A percentile compares a stretch with the other conserved stretches of the same genome.
Conservation (phyloP, 1,284 basidiomycete species). For the Phlebopus sp. region DNA sequence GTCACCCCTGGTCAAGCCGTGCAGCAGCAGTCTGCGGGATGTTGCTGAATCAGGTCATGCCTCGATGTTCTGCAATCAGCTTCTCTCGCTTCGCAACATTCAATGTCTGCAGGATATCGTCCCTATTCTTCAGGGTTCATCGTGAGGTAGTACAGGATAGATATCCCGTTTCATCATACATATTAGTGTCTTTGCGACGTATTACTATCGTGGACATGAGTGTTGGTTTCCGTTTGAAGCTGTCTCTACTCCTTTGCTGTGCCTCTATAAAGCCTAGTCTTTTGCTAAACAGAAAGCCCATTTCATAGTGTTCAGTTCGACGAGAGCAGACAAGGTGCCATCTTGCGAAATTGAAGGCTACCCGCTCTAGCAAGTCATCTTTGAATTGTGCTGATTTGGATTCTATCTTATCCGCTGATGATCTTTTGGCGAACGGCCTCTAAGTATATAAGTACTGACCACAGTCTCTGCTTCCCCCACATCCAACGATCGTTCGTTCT, state of each 20-base stretch:
- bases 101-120: slow-evolving; percentile 24
- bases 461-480: neutral
- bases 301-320: neutral
- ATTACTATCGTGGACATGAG: slow-evolving; percentile 24
- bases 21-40: slow-evolving; percentile 49
- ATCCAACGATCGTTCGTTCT: neutral
- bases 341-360: too few relatives aligned
- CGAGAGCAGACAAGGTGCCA: too few relatives aligned
- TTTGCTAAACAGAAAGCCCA: slow-evolving; percentile 2
- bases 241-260: slow-evolving; percentile 27
- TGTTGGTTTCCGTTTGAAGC: slow-evolving; percentile 27
- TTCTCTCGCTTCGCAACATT: slow-evolving; percentile 15
- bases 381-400: too few relatives aligned
- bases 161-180: slow-evolving; percentile 32
- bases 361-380: too few relatives aligned
- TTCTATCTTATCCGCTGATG: too few relatives aligned
- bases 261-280: slow-evolving; percentile 29
- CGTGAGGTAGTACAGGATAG: slow-evolving; percentile 30
- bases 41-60: slow-evolving; percentile 43
- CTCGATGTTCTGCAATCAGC: slow-evolving; percentile 16
- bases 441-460: slow-evolving; percentile 10
- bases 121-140: slow-evolving; percentile 20
- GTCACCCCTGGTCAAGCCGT: slow-evolving; percentile 54
- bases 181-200: slow-evolving; percentile 28
- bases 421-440: neutral